Evolutionary conservation across 345 rosid genomes (phyloP), one percentile per base, ranked within the genome.

Genomic region (Euclidium syriacum): DNA sequence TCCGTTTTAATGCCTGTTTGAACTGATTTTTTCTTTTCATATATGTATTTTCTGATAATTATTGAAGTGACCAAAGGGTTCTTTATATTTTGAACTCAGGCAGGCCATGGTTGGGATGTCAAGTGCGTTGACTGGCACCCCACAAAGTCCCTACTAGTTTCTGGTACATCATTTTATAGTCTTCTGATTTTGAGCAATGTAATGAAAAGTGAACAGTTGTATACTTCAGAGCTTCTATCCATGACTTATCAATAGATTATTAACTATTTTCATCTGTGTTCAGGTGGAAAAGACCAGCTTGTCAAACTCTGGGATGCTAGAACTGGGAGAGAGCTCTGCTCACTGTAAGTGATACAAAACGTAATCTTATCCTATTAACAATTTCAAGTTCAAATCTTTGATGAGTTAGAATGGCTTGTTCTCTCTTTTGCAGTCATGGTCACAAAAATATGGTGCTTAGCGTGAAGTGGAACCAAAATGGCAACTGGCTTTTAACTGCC

Each of bases 41-140:
- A 14, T 29, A 54, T 58, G 27, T 38, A 25, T 40, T n/a, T 42
- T 27, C 38, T 65, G 53, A 58, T 30, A 66, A 18, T 46, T 25
- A 59, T 38, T 62, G 50, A 71, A 77, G 47, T 82, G 65, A 85
- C 80, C 80, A 68, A 72, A 77, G 82, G 71, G 61, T 63, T 78
- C 62, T 79, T 61, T 60, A 41, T 56, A 40, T 65, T 49, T 90
- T 94, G 79, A 87, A 90, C 88, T 87, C 96, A 87, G 90, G 90
- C 99, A 94, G 99, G 99, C 86, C 99, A 94, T 79, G 97, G 97
- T 72, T 90, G 97, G 96, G 97, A 94, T 90, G 97, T 94, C 76
- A 94, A 94, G 83, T 73, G 95, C 74, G 97, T 94, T 71, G 96
- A 90, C 70, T 94, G 99, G 99, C 99, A 94, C 79, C 97, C 99